phyloP scores from a whole-genome alignment of 2,329 filamentous ascomycete genomes.

The Paracorniculantispora psalliotae region DNA sequence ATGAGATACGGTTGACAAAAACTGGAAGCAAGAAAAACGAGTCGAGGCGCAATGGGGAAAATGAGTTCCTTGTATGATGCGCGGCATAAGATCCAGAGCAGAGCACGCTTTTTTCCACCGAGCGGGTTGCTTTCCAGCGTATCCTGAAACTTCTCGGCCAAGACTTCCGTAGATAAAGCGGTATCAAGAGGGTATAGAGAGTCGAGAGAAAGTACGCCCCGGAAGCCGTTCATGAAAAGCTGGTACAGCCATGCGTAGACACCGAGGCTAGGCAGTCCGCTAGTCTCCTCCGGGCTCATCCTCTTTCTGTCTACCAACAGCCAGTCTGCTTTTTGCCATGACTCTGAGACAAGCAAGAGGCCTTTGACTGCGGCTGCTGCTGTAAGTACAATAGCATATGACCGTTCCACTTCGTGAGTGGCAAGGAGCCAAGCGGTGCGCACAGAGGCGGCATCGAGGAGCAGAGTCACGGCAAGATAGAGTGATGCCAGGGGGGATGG shows the following conservation, averaged over 20 bases:
- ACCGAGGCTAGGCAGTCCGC: constrained; percentile 26
- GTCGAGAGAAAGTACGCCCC: neutral
- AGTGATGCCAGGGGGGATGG: neutral
- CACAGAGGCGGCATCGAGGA: neutral
- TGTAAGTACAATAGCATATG: neutral
- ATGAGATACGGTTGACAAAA: constrained; percentile 35
- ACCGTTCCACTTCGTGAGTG: neutral
- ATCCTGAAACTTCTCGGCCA: neutral
- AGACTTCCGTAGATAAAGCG: neutral
- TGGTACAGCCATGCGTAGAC: constrained; percentile 33
- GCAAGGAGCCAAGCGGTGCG: neutral
- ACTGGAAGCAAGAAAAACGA: constrained; percentile 28
- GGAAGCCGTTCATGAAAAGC: constrained; percentile 31
- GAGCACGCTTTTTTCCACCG: neutral
- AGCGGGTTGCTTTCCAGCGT: neutral
- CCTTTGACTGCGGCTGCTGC: neutral
- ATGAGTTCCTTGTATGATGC: constrained; percentile 24
- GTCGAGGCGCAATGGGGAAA: constrained; percentile 26
- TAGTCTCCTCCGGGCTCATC: constrained; percentile 32
- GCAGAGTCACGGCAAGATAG: neutral
- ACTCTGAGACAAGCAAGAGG: neutral
- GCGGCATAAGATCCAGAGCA: constrained; percentile 13
- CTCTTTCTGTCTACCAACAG: neutral
- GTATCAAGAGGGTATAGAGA: neutral
- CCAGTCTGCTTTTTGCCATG: neutral